Evolutionary conservation across 1,284 basidiomycete genomes (phyloP), one percentile per base, ranked within the genome.

Genomic region (Tausonia pullulans): DNA sequence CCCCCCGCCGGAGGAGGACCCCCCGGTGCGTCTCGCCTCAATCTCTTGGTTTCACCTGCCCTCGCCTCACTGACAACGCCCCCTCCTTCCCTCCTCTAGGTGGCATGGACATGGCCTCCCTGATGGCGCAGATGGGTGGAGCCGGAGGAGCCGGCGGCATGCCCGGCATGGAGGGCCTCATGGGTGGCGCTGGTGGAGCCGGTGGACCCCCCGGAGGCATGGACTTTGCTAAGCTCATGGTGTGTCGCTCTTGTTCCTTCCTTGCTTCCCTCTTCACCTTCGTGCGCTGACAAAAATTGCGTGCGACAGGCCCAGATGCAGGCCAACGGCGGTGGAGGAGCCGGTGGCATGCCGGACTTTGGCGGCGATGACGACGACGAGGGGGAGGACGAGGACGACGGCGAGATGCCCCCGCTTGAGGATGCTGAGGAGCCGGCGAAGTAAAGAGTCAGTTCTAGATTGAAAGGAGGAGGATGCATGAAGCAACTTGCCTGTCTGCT

Each of bases 91-190:
- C 60, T 65, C 64, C 54, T 41, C 45, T 48, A 16, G 60, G 45
- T 9, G 67, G 63, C 39, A 62, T 67, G 62, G 62, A 64, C 57
- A 65, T 62, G 62, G 67, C 50, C 27, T 27, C 27, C 53, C 65
- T 61, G 62, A 68, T 68, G 71, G 66, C 64, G 58, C 49, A 70
- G 44, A 73, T 72, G 72, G 72, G 71, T 58, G 76, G 74, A 70
- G 70, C 66, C 41, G 71, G 70, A 75, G 73, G 71, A 10, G 67
- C 78, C 72, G 75, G 77, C 16, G 80, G 79, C 9, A 81, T 82
- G 79, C 72, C 75, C 5, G 82, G 76, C 4, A 77, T 79, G 76
- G 78, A 57, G 67, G 79, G 78, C 2, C 76, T 78, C 2, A 75
- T 77, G 75, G 78, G 74, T 43, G 76, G 74, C 9, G 76, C 76